Evolutionary conservation across 2,329 filamentous ascomycete species (phyloP).

Genomic region (Nigrospora osmanthi): DNA sequence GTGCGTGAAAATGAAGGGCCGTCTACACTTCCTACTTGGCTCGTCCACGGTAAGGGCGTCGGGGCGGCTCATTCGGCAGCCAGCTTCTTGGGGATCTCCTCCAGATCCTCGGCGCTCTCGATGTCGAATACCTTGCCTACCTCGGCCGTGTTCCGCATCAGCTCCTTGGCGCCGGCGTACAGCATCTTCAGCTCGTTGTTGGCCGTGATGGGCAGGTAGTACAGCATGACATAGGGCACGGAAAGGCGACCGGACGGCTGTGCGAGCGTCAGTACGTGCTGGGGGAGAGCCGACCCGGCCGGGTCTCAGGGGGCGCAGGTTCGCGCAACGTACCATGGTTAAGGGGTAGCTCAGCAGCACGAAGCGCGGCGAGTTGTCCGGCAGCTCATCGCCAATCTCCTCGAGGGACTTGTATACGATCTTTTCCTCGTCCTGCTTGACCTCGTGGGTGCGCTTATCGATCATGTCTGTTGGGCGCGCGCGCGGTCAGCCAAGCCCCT

Average conservation of each 20-base stretch:
- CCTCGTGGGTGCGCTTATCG: constrained; percentile 84
- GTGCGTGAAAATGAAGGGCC: not conserved
- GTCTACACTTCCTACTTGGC: no score
- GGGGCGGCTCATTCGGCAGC: constrained; percentile 19
- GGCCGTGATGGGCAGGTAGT: constrained; percentile 89
- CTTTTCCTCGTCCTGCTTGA: constrained; percentile 72
- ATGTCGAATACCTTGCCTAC: constrained; percentile 85
- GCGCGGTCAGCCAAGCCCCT: constrained; percentile 3
- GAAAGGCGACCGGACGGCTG: constrained; percentile 76
- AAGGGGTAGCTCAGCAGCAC: constrained; percentile 86
- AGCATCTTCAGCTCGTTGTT: constrained; percentile 84
- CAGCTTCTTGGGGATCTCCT: constrained; percentile 67
- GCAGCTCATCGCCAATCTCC: constrained; percentile 79
- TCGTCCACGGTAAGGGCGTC: not conserved
- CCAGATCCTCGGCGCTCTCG: constrained; percentile 69
- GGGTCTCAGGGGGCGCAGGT: not conserved
- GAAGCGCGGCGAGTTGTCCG: constrained; percentile 85
- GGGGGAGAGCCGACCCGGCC: no score
- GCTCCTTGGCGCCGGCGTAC: constrained; percentile 91
- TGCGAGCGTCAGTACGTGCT: not conserved
- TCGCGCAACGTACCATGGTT: constrained; percentile 56
- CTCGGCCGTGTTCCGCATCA: constrained; percentile 89
- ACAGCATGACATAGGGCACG: constrained; percentile 89
- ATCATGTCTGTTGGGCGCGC: constrained; percentile 63
- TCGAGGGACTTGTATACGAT: constrained; percentile 72